phyloP scores from a whole-genome alignment of 2,329 filamentous ascomycete species.

The Ophiosphaerella korrae region DNA sequence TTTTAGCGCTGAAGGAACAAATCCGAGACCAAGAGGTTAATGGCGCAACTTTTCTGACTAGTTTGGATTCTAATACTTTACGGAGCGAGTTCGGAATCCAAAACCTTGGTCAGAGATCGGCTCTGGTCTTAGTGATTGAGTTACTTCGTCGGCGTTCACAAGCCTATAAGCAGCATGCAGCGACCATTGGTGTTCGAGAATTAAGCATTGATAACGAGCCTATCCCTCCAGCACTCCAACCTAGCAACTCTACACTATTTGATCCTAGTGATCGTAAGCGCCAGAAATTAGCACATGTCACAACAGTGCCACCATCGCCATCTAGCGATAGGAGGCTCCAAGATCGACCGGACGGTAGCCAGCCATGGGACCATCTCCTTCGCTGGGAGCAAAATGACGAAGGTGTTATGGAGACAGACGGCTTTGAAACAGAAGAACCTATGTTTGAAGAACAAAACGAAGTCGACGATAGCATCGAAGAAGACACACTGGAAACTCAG shows the following conservation, averaged over 20 bases:
- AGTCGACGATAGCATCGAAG: conserved; percentile 11
- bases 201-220: not conserved
- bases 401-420: not conserved
- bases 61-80: conserved; percentile 56
- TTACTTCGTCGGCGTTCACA: conserved; percentile 52
- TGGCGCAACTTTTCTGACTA: conserved; percentile 67
- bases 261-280: conserved; percentile 5
- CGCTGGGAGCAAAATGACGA: conserved; percentile 12
- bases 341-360: not conserved
- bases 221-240: too few relatives aligned
- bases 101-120: conserved; percentile 62
- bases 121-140: conserved; percentile 63
- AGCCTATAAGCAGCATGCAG: conserved; percentile 6
- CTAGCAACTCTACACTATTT: not conserved
- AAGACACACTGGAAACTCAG: conserved; percentile 1
- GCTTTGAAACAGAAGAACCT: conserved; percentile 6
- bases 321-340: too few relatives aligned
- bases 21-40: conserved; percentile 68
- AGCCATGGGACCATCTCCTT: conserved; percentile 39
- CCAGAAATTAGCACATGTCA: conserved; percentile 4
- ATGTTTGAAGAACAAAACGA: conserved; percentile 8
- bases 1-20: conserved; percentile 56
- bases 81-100: conserved; percentile 57
- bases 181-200: conserved; percentile 4
- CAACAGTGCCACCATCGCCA: not conserved